Evolutionary conservation across 345 rosid species (phyloP).

Genomic region (Salix suchowensis): DNA sequence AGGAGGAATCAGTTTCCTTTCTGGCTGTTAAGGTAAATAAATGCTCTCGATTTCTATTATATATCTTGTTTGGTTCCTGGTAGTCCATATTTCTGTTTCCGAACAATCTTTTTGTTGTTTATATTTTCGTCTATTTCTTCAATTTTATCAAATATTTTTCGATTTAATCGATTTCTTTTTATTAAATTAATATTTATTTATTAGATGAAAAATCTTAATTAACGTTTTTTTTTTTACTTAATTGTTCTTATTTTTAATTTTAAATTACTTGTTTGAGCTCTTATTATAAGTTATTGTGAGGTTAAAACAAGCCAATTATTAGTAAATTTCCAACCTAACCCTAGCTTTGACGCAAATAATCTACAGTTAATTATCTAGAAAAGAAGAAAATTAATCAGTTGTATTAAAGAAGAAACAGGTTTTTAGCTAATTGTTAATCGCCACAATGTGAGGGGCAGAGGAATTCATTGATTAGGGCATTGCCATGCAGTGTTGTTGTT

Average conservation of each 20-base stretch:
- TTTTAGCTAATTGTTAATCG: neutral
- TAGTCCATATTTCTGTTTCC: neutral
- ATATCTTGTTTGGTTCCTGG: neutral
- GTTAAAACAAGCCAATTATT: neutral
- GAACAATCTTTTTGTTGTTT: no score
- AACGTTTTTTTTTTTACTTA: neutral
- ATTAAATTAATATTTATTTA: no score
- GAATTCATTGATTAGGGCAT: neutral
- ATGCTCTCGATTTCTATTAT: neutral
- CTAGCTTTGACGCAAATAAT: neutral
- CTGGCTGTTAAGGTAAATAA: no score
- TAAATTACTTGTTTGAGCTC: no score
- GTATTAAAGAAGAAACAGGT: no score
- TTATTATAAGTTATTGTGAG: neutral
- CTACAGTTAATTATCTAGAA: neutral
- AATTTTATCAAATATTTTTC: no score
- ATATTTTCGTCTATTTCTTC: no score
- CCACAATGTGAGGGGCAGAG: neutral
- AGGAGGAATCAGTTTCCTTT: no score
- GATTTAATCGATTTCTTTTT: no score
- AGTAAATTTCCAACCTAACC: neutral
- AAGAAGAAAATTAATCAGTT: neutral
- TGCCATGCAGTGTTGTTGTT: neutral
- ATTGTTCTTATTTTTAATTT: neutral
- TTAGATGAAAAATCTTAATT: no score